These are phyloP conservation scores for Tolypocladium guangdongense DNA, from an alignment of 2,329 filamentous ascomycete species.

Conservation along the genomic window DNA sequence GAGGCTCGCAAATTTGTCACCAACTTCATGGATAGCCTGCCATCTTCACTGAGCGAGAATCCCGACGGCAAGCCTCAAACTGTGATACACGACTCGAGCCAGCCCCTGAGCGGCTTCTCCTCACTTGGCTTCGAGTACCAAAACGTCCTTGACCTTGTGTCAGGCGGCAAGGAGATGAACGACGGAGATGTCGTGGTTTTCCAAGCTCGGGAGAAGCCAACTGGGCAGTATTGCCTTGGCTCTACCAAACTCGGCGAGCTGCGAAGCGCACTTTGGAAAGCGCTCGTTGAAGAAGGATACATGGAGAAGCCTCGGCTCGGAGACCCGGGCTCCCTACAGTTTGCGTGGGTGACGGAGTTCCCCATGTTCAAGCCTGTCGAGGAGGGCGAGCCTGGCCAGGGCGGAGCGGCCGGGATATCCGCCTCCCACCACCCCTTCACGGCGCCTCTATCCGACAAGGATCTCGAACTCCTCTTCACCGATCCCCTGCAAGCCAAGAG, in stretches of 20 bases:
- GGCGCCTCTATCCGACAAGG: constrained; percentile 59
- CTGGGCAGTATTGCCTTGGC: constrained; percentile 45
- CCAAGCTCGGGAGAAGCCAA: constrained; percentile 59
- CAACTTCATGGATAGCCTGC: constrained; percentile 58
- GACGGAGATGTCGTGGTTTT: constrained; percentile 69
- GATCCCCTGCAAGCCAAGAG: constrained; percentile 64
- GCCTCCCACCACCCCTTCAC: constrained; percentile 96
- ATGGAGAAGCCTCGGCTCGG: constrained; percentile 31
- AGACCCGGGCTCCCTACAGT: constrained; percentile 40
- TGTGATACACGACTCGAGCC: constrained; percentile 61
- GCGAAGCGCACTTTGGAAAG: constrained; percentile 57
- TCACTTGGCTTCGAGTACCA: constrained; percentile 59
- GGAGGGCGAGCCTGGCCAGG: constrained; percentile 60
- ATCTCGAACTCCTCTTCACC: constrained; percentile 63
- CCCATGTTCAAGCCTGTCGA: constrained; percentile 78
- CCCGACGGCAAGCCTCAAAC: constrained; percentile 70
- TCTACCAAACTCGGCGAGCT: constrained; percentile 64
- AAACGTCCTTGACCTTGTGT: constrained; percentile 32
- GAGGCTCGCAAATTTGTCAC: constrained; percentile 51
- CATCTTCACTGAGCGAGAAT: constrained; percentile 51
- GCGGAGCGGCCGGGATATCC: constrained; percentile 66
- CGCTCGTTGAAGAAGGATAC: constrained; percentile 52
- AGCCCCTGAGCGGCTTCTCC: constrained; percentile 67
- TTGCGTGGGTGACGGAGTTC: constrained; percentile 83
- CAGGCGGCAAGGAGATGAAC: constrained; percentile 30